Evolutionary conservation across 306 rosid genomes (phyloP), one percentile per base, ranked within the genome.

Genomic region (Trifolium dubium): DNA sequence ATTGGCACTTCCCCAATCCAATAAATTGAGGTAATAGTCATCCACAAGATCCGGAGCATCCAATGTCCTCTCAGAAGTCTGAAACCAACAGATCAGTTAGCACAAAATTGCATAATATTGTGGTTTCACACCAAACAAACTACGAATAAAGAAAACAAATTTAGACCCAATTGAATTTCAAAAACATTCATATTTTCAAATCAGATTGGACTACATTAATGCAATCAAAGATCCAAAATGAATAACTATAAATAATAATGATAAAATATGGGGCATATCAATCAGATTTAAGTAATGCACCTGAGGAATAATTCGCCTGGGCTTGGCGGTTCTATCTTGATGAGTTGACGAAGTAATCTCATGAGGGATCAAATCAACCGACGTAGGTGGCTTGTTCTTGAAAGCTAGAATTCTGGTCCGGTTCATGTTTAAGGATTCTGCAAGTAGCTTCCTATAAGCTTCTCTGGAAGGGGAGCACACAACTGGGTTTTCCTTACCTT

Each of bases 31-130:
- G 83, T 90, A 90, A 75, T 85, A 92, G 67, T 92, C 96, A 77
- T 92, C 96, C 58, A 90, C 83, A 31, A 90, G 86, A 40, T 90
- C 94, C 0, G 96, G 98, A 76, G 98, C 98, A 84, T 90, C 98
- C 84, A 92, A 63, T 8, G 96, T 92, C 73, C 88, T 86, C 84
- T 92, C 96, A 6, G 96, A 92, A 55, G 83, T 85, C 98, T 90
- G 84, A 43, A 4, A 15, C 18, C 41, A 44, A 19, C 64, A 58
- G 15, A 41, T 12, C 41, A 44, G 11, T 62, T 6, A 80, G 72
- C 61, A 75, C 11, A 80, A 29, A 34, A 10, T 35, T 8, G 43
- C 15, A 55, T 55, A 29, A 39, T 3, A n/a, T 28, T 1, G 0
- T 32, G 66, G 11, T 60, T 30, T 28, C 40, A 13, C 23, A 6